Evolutionary conservation across 1,139 yeast genomes (phyloP).

Genomic region (Arxiozyma heterogenica): DNA sequence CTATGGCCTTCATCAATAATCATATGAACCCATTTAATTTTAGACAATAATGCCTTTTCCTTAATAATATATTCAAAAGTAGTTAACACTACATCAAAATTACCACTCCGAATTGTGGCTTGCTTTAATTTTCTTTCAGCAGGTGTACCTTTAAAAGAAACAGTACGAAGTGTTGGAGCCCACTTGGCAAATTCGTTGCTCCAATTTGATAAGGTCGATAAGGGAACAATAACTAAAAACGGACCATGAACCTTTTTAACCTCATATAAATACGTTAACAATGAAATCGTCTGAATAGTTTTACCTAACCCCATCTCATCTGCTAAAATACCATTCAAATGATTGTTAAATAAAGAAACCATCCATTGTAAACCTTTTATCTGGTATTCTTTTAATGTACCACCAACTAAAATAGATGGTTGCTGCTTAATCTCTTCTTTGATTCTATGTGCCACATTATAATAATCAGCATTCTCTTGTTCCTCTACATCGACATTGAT

Average conservation of each 20-base stretch:
- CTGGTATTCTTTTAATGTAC: slow-evolving; percentile 86
- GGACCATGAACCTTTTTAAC: slow-evolving; percentile 58
- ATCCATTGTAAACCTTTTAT: slow-evolving; percentile 94
- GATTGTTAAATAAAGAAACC: slow-evolving; percentile 90
- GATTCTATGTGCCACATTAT: slow-evolving; percentile 69
- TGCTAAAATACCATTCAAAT: slow-evolving; percentile 88
- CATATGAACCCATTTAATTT: slow-evolving; percentile 75
- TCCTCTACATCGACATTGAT: slow-evolving; percentile 38
- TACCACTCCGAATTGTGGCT: slow-evolving; percentile 51
- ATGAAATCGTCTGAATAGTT: slow-evolving; percentile 75
- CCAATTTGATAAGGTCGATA: slow-evolving; percentile 81
- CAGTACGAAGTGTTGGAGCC: slow-evolving; percentile 66
- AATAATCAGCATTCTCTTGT: slow-evolving; percentile 60
- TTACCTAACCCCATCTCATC: slow-evolving; percentile 93
- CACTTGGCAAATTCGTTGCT: slow-evolving; percentile 76
- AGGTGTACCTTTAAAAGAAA: slow-evolving; percentile 71
- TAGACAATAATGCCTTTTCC: slow-evolving; percentile 59
- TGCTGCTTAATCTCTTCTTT: slow-evolving; percentile 58
- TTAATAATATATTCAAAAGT: slow-evolving; percentile 74
- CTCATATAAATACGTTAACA: slow-evolving; percentile 67
- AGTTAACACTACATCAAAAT: slow-evolving; percentile 67
- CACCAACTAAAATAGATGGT: slow-evolving; percentile 69
- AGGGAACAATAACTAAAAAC: slow-evolving; percentile 71
- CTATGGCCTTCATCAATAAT: slow-evolving; percentile 87
- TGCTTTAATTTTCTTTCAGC: slow-evolving; percentile 58